Evolutionary conservation across 768 basidiomycete species (phyloP).

Genomic region (Pisolithus microcarpus): DNA sequence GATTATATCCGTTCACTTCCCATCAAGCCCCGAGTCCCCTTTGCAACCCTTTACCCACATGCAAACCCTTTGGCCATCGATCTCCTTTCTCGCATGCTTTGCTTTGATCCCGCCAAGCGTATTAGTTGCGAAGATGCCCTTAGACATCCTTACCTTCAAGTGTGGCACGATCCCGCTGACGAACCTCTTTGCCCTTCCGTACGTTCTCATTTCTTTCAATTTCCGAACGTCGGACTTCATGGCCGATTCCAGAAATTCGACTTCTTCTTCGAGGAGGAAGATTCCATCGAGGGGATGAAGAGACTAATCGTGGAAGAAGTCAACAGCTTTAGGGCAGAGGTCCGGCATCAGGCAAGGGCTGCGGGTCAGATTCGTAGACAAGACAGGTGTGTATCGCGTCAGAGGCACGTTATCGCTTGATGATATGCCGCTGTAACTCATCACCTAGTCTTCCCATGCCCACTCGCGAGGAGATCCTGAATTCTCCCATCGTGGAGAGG

Average conservation of each 20-base stretch:
- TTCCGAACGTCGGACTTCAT: not conserved
- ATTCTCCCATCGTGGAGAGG: conserved; percentile 62
- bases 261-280: conserved; percentile 94
- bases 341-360: conserved; percentile 74
- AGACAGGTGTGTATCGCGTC: conserved; percentile 48
- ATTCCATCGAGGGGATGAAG: conserved; percentile 96
- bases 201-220: conserved; percentile 15
- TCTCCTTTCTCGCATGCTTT: conserved; percentile 82
- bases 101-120: conserved; percentile 94
- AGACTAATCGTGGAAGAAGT: conserved; percentile 92
- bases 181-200: conserved; percentile 82
- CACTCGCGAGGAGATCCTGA: conserved; percentile 72
- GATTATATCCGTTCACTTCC: conserved; percentile 98
- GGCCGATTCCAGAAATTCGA: conserved; percentile 67
- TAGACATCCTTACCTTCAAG: conserved; percentile 88
- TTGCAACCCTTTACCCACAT: conserved; percentile 85
- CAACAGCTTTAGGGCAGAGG: conserved; percentile 79
- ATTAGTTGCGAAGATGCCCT: conserved; percentile 95
- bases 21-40: conserved; percentile 91
- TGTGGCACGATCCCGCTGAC: conserved; percentile 97
- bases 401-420: not conserved
- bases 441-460: conserved; percentile 66
- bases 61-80: conserved; percentile 95
- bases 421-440: not conserved
- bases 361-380: conserved; percentile 68